phyloP scores from a whole-genome alignment of 805 yeast species.

The Candida verbasci region DNA sequence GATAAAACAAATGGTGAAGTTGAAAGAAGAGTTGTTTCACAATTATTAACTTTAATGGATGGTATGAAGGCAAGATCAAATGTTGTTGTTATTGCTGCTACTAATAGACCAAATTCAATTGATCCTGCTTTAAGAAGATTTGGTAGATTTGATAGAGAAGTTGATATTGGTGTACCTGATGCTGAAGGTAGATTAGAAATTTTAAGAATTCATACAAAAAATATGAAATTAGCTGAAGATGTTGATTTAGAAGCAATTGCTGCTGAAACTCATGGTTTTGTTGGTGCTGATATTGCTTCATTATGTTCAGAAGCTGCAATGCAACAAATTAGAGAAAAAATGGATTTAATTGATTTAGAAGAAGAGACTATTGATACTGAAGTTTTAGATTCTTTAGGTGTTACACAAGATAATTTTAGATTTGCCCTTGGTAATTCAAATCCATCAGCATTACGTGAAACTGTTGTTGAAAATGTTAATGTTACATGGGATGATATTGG shows the following conservation, averaged over 20 bases:
- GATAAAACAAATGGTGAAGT: slow-evolving; percentile 99
- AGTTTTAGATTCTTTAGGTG: slow-evolving; percentile 92
- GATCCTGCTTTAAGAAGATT: slow-evolving; percentile 84
- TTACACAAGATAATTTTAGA: slow-evolving; percentile 97
- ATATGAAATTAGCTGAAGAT: slow-evolving; percentile 93
- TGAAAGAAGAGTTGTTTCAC: slow-evolving; percentile 98
- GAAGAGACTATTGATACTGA: slow-evolving; percentile 98
- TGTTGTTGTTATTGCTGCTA: slow-evolving; percentile 97
- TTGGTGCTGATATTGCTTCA: slow-evolving; percentile 98
- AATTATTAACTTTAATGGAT: slow-evolving; percentile 95
- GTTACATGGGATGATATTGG: slow-evolving; percentile 99
- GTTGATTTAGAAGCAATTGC: slow-evolving; percentile 96
- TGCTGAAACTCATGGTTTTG: slow-evolving; percentile 97
- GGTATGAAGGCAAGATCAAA: slow-evolving; percentile 99
- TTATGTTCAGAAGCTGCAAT: slow-evolving; percentile 99
- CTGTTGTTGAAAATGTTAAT: slow-evolving; percentile 97
- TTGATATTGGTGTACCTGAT: slow-evolving; percentile 91
- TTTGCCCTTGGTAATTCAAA: slow-evolving; percentile 97
- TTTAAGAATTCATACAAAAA: slow-evolving; percentile 94
- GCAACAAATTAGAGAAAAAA: slow-evolving; percentile 99
- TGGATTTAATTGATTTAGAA: slow-evolving; percentile 94
- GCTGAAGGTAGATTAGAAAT: slow-evolving; percentile 98
- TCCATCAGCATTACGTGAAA: slow-evolving; percentile 98
- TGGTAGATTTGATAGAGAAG: slow-evolving; percentile 84
- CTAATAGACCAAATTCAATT: slow-evolving; percentile 81